phyloP scores from a whole-genome alignment of 2,329 filamentous ascomycete genomes.

The Clarireedia monteithiana region DNA sequence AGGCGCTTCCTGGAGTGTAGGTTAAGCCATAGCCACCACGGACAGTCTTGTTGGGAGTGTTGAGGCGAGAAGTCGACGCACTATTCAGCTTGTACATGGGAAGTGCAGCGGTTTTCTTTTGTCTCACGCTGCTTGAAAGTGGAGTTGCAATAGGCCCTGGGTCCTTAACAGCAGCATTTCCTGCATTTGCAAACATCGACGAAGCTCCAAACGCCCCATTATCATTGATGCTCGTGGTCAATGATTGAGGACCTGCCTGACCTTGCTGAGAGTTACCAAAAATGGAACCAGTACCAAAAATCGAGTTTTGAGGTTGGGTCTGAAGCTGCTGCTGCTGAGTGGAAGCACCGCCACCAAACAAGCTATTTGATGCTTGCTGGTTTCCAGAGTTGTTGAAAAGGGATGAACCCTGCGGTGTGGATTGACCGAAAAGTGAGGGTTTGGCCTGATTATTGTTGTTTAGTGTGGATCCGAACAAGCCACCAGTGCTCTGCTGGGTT shows the following conservation, averaged over 20 bases:
- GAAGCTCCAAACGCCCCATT: conserved; percentile 85
- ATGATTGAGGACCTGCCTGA: conserved; percentile 45
- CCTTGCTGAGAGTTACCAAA: conserved; percentile 50
- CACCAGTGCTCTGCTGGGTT: conserved; percentile 32
- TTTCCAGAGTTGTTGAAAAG: conserved; percentile 42
- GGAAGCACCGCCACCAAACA: conserved; percentile 26
- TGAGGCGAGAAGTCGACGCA: conserved; percentile 67
- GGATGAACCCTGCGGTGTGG: conserved; percentile 24
- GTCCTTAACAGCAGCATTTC: conserved; percentile 54
- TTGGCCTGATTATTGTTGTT: conserved; percentile 46
- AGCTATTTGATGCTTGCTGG: conserved; percentile 20
- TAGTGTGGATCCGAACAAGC: conserved; percentile 41
- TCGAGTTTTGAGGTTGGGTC: conserved; percentile 42
- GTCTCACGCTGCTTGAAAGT: conserved; percentile 62
- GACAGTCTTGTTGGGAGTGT: conserved; percentile 65
- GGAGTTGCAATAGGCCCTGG: conserved; percentile 90
- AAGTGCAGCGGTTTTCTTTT: conserved; percentile 70
- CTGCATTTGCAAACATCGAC: conserved; percentile 73
- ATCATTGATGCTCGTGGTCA: conserved; percentile 75
- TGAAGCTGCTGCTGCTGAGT: conserved; percentile 28
- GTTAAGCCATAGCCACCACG: conserved; percentile 84
- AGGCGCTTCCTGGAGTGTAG: conserved; percentile 72
- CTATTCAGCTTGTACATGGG: conserved; percentile 86
- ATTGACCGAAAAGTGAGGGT: conserved; percentile 35
- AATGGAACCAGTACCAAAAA: conserved; percentile 51